phyloP scores from a whole-genome alignment of 768 basidiomycete species.

The Lentinula raphanica region DNA sequence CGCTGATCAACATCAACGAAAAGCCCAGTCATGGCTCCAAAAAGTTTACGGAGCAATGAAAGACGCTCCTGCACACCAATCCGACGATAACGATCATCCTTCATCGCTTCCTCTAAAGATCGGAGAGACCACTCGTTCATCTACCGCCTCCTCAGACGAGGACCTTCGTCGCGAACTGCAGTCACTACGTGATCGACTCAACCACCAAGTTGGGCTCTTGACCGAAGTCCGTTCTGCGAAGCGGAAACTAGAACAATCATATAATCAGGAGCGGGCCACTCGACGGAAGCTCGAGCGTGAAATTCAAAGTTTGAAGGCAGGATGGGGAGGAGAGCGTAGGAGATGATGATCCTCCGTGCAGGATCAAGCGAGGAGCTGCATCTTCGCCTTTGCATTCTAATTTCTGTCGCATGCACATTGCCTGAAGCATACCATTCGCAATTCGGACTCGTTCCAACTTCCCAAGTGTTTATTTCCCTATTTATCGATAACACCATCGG shows the following conservation, averaged over 20 bases:
- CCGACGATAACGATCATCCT: neutral
- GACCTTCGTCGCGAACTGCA: slow-evolving; percentile 32
- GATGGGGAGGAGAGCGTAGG: slow-evolving; percentile 25
- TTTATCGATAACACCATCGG: neutral
- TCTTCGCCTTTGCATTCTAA: no score
- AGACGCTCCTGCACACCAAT: no score
- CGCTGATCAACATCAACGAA: slow-evolving; percentile 31
- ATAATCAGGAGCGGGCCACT: slow-evolving; percentile 26
- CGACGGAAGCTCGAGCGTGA: slow-evolving; percentile 32
- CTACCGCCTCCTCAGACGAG: slow-evolving; percentile 5
- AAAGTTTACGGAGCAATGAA: slow-evolving; percentile 37
- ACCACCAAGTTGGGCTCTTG: slow-evolving; percentile 23
- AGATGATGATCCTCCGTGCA: slow-evolving; percentile 33
- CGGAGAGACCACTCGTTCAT: neutral
- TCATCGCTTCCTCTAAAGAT: neutral
- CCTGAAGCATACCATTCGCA: neutral
- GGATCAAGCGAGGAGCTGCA: neutral
- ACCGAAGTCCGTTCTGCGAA: slow-evolving; percentile 30
- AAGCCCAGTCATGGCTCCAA: slow-evolving; percentile 40
- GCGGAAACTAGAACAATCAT: slow-evolving; percentile 40
- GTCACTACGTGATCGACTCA: slow-evolving; percentile 30
- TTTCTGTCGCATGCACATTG: no score
- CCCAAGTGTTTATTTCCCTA: neutral
- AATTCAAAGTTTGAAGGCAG: slow-evolving; percentile 26
- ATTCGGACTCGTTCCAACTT: neutral